Percentiles rank a stretch among this genome's conserved stretches.
phyloP scores from a whole-genome alignment of 129 eudicot species.

The Ambrosia artemisiifolia region DNA sequence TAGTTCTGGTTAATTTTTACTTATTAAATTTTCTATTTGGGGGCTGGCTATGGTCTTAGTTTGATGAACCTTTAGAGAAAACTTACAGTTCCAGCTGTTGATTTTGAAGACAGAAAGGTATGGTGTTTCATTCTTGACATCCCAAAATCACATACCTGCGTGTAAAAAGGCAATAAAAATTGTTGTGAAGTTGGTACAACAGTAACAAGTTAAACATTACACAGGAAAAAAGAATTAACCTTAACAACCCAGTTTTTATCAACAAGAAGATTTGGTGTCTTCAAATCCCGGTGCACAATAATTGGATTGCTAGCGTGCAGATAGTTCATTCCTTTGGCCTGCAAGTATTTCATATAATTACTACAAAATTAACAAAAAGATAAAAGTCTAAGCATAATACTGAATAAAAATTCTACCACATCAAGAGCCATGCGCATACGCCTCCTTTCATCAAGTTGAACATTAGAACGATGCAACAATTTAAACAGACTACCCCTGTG shows the following conservation, averaged over 20 bases:
- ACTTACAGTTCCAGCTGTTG: slow-evolving; percentile 90
- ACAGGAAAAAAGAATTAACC: slow-evolving; percentile 38
- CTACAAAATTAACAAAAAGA: background rate
- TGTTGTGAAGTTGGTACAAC: background rate
- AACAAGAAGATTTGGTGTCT: slow-evolving; percentile 95
- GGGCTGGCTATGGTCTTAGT: background rate
- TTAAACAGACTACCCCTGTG: slow-evolving; percentile 93
- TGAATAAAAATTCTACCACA: slow-evolving; percentile 52
- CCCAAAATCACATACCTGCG: slow-evolving; percentile 91
- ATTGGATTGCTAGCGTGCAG: slow-evolving; percentile 90
- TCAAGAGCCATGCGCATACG: slow-evolving; percentile 91
- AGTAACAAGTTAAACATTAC: background rate
- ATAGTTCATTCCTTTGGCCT: slow-evolving; percentile 99
- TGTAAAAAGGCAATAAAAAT: background rate
- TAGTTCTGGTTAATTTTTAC: background rate
- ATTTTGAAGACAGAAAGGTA: slow-evolving; percentile 84
- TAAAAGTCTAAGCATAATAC: background rate
- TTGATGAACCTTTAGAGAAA: background rate
- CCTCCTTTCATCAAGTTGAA: slow-evolving; percentile 79
- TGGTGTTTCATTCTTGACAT: slow-evolving; percentile 91
- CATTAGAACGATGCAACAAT: slow-evolving; percentile 73
- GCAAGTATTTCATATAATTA: slow-evolving; percentile 20
- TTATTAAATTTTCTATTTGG: background rate
- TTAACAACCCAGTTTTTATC: slow-evolving; percentile 98
- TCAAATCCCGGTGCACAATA: slow-evolving; percentile 93